Evolutionary conservation across 768 basidiomycete genomes (phyloP).

Genomic region (Termitomyces sp.): DNA sequence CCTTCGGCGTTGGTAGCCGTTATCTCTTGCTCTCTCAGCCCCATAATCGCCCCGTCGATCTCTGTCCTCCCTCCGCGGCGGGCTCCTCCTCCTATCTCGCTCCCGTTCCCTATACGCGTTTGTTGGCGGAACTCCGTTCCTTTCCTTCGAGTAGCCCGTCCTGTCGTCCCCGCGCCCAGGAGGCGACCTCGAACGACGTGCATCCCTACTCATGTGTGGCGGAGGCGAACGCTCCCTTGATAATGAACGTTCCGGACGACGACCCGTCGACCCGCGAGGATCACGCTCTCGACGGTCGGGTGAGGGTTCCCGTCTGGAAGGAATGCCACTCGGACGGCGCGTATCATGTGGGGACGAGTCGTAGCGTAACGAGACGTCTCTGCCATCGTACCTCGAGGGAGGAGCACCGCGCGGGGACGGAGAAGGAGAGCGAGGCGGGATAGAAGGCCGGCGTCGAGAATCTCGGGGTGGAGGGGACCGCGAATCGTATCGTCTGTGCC

Average conservation of each 20-base stretch:
- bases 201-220: slow-evolving; percentile 17
- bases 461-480: slow-evolving; percentile 20
- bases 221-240: slow-evolving; percentile 21
- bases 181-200: slow-evolving; percentile 20
- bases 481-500: slow-evolving; percentile 17
- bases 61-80: slow-evolving; percentile 9
- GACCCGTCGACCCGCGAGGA: slow-evolving; percentile 3
- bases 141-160: slow-evolving; percentile 10
- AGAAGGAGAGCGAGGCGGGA: slow-evolving; percentile 11
- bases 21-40: slow-evolving; percentile 10
- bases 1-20: slow-evolving; percentile 14
- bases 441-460: slow-evolving; percentile 7
- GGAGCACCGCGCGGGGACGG: slow-evolving; percentile 7
- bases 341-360: slow-evolving; percentile 13
- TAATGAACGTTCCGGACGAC: slow-evolving; percentile 1
- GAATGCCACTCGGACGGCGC: slow-evolving; percentile 5
- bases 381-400: slow-evolving; percentile 1
- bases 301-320: slow-evolving; percentile 2
- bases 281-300: slow-evolving; percentile 5
- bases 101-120: slow-evolving; percentile 9
- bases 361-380: slow-evolving; percentile 12
- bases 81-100: slow-evolving; percentile 7
- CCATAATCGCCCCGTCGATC: slow-evolving; percentile 6
- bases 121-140: slow-evolving; percentile 2
- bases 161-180: slow-evolving; percentile 7